Evolutionary conservation across 345 rosid species (phyloP).

Genomic region (Salix suchowensis): DNA sequence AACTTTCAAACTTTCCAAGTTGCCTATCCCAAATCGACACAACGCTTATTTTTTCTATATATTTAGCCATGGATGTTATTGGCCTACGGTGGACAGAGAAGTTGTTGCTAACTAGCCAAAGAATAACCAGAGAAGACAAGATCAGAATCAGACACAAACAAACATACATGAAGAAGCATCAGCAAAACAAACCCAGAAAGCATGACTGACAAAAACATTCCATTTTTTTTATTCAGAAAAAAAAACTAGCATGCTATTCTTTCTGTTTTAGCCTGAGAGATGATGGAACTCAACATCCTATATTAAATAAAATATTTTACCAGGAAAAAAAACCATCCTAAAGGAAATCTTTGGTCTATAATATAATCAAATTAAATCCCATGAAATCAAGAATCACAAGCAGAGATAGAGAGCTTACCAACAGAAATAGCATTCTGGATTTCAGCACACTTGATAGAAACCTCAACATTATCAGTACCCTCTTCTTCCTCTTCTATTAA

Average conservation of each 20-base stretch:
- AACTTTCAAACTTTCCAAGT: too few relatives aligned
- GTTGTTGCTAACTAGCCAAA: not conserved
- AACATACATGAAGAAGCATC: not conserved
- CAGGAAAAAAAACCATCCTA: too few relatives aligned
- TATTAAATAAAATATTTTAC: not conserved
- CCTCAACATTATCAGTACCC: constrained; percentile 41
- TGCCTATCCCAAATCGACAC: too few relatives aligned
- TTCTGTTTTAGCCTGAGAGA: not conserved
- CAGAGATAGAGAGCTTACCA: constrained; percentile 33
- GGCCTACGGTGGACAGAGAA: not conserved
- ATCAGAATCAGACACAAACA: not conserved
- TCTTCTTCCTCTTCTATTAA: constrained; percentile 54
- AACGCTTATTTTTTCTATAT: too few relatives aligned
- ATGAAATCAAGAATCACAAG: too few relatives aligned
- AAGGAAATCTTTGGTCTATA: too few relatives aligned
- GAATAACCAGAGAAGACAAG: not conserved
- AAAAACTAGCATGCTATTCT: not conserved
- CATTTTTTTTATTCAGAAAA: not conserved
- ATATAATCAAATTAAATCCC: too few relatives aligned
- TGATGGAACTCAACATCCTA: constrained; percentile 1
- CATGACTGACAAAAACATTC: not conserved
- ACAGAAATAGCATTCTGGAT: constrained; percentile 66
- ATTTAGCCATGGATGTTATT: not conserved
- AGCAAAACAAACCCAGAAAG: not conserved
- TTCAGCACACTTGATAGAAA: constrained; percentile 57